Evolutionary conservation across 2,329 filamentous ascomycete genomes (phyloP).

Genomic region (Neonectria coccinea): DNA sequence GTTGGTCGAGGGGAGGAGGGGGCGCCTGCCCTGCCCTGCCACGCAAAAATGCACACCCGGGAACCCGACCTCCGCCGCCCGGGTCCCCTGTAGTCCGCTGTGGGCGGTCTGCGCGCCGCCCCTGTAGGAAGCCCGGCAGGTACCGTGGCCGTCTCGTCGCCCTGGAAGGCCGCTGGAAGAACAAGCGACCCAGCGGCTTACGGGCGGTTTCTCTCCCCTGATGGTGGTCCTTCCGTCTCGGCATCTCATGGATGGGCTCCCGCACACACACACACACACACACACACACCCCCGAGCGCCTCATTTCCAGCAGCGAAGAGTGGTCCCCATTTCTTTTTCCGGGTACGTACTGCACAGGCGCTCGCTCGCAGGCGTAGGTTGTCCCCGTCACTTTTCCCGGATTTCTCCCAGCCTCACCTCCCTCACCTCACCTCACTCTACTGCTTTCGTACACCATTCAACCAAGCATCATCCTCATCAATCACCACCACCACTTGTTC

Average conservation of each 20-base stretch:
- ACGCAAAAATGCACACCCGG: conserved; percentile 6
- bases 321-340: conserved; percentile 38
- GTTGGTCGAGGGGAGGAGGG: no score
- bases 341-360: conserved; percentile 32
- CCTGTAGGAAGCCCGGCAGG: not conserved
- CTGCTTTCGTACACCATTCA: conserved; percentile 24
- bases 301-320: conserved; percentile 41
- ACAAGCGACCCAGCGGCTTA: not conserved
- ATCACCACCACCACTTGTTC: conserved; percentile 20
- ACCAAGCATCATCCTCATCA: conserved; percentile 41
- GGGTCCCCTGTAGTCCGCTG: conserved; percentile 1
- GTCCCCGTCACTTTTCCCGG: conserved; percentile 39
- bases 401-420: conserved; percentile 44
- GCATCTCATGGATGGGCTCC: conserved; percentile 10
- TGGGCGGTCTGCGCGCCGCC: not conserved
- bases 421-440: conserved; percentile 35
- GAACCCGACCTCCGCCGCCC: not conserved
- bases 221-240: conserved; percentile 25
- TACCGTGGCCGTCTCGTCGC: conserved; percentile 7
- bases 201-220: conserved; percentile 9
- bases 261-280: conserved; percentile 4
- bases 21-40: conserved; percentile 14
- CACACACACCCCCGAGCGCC: conserved; percentile 30
- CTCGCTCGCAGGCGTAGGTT: conserved; percentile 15
- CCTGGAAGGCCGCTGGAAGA: conserved; percentile 19